phyloP scores from a whole-genome alignment of 352 stramenopile genomes.

The Thalassiosira ordinaria region DNA sequence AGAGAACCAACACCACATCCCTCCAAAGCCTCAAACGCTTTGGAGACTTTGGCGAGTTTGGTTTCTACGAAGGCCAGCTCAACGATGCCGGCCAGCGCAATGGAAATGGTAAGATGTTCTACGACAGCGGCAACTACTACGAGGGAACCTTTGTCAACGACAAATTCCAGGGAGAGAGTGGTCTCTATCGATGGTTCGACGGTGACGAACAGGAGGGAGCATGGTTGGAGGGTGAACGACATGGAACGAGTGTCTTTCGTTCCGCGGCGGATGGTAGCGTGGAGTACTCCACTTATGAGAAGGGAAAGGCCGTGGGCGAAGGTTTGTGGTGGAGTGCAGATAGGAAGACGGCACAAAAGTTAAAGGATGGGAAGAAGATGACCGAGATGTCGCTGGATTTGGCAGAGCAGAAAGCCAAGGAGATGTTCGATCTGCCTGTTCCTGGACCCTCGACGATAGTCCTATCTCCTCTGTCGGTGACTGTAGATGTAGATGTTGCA shows the following conservation, averaged over 20 bases:
- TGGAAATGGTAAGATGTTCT: conserved; percentile 42
- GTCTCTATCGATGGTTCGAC: conserved; percentile 33
- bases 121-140: conserved; percentile 41
- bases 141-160: conserved; percentile 32
- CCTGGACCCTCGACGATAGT: conserved; percentile 12
- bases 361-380: conserved; percentile 13
- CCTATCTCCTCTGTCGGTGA: not conserved
- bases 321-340: conserved; percentile 30
- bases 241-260: conserved; percentile 31
- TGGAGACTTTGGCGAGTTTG: conserved; percentile 14
- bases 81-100: conserved; percentile 6
- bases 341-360: not conserved
- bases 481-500: too few relatives aligned
- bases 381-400: conserved; percentile 24
- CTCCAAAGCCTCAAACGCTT: conserved; percentile 5
- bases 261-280: conserved; percentile 25
- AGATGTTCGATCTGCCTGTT: conserved; percentile 28
- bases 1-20: not conserved
- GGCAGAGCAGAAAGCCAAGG: conserved; percentile 25
- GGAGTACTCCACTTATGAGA: conserved; percentile 34
- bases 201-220: conserved; percentile 27
- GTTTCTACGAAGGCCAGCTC: conserved; percentile 30
- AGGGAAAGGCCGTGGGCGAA: conserved; percentile 14
- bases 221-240: conserved; percentile 17
- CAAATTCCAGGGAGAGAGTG: conserved; percentile 19